Percentiles rank a stretch among this genome's conserved stretches.
Evolutionary conservation across 2,329 filamentous ascomycete genomes (phyloP).

Genomic region (Aspergillus sp.): DNA sequence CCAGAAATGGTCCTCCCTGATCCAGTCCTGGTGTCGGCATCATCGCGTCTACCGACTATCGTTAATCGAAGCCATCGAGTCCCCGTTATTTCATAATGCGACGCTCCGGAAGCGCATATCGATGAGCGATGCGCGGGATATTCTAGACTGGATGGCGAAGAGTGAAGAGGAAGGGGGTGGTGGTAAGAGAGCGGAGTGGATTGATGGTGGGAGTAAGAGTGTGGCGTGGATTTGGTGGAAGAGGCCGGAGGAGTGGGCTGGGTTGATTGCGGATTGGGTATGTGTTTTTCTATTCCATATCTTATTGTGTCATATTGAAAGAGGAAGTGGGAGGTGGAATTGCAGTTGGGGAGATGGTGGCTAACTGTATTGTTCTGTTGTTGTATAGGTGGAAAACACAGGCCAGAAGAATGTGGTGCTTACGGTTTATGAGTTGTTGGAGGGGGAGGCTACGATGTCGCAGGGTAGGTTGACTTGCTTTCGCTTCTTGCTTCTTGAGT

Average conservation of each 20-base stretch:
- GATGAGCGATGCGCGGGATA: conserved; percentile 54
- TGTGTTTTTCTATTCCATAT: neutral
- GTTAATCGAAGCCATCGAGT: conserved; percentile 62
- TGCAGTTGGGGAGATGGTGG: too few relatives aligned
- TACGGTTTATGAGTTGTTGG: conserved; percentile 86
- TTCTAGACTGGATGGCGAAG: conserved; percentile 60
- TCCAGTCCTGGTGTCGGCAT: conserved; percentile 80
- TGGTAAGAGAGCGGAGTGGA: conserved; percentile 61
- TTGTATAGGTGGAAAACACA: conserved; percentile 68
- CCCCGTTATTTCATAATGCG: conserved; percentile 59
- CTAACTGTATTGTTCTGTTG: too few relatives aligned
- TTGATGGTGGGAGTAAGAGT: conserved; percentile 52
- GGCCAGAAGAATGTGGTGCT: conserved; percentile 86
- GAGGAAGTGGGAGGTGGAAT: too few relatives aligned
- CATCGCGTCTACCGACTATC: conserved; percentile 75
- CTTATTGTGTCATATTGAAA: too few relatives aligned
- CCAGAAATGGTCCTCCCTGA: conserved; percentile 80
- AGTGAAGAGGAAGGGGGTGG: conserved; percentile 49
- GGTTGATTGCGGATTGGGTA: conserved; percentile 71
- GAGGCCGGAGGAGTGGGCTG: conserved; percentile 88
- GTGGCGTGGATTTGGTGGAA: conserved; percentile 80
- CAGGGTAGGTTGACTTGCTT: conserved; percentile 56
- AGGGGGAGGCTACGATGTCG: conserved; percentile 77
- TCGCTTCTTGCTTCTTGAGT: too few relatives aligned
- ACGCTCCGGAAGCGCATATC: conserved; percentile 49